These are phyloP conservation scores for Boeremia exigua DNA, from an alignment of 2,329 filamentous ascomycete genomes.

Conservation along the genomic window DNA sequence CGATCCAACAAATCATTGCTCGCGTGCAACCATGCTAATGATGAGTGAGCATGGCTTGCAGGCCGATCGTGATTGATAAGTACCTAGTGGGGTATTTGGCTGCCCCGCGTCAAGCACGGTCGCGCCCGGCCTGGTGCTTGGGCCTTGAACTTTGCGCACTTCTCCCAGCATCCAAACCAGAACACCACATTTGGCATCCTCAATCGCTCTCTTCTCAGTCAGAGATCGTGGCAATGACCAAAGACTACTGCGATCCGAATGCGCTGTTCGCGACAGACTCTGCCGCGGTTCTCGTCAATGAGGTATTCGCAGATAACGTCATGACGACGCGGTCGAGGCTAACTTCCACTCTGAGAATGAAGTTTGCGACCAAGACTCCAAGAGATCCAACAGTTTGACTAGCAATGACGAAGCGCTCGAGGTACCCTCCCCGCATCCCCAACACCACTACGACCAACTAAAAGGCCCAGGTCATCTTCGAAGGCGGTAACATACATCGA, in stretches of 20 bases:
- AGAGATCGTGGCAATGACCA: conserved; percentile 21
- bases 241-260: conserved; percentile 29
- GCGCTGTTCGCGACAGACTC: conserved; percentile 20
- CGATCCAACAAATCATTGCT: neutral
- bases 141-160: conserved; percentile 7
- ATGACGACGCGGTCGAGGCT: conserved; percentile 32
- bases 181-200: neutral
- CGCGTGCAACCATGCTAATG: conserved; percentile 3
- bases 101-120: conserved; percentile 25
- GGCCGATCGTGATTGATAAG: conserved; percentile 23
- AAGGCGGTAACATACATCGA: conserved; percentile 58
- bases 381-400: conserved; percentile 33
- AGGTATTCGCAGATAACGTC: conserved; percentile 35
- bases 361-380: conserved; percentile 34
- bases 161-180: conserved; percentile 4
- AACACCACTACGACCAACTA: conserved; percentile 10
- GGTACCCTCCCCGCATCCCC: conserved; percentile 31
- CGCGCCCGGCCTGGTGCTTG: conserved; percentile 14
- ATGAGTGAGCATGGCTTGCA: conserved; percentile 35
- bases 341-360: conserved; percentile 46
- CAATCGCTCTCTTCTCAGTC: conserved; percentile 4
- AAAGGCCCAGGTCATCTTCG: conserved; percentile 61
- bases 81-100: conserved; percentile 24
- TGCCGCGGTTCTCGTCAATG: conserved; percentile 21
- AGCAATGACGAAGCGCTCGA: conserved; percentile 52